phyloP scores from a whole-genome alignment of 2,329 filamentous ascomycete genomes.

The Colletotrichum orbiculare region DNA sequence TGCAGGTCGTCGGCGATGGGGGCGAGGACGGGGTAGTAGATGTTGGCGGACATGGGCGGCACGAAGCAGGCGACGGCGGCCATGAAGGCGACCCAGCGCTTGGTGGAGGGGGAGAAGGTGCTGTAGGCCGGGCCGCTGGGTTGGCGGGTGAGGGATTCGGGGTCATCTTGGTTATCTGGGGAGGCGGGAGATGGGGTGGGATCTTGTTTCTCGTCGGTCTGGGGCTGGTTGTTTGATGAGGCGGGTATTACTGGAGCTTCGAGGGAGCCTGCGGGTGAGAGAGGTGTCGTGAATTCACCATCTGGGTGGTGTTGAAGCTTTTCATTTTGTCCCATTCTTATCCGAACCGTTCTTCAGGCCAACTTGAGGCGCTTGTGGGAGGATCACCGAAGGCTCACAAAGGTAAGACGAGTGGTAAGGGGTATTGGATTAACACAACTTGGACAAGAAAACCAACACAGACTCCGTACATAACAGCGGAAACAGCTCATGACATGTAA shows the following conservation, averaged over 20 bases:
- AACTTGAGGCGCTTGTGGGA: neutral
- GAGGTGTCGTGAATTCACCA: no score
- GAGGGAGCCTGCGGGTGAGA: neutral
- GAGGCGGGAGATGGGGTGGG: neutral
- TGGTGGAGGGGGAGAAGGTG: conserved; percentile 52
- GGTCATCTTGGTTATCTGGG: conserved; percentile 16
- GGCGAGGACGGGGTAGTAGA: conserved; percentile 60
- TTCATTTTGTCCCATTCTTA: conserved; percentile 16
- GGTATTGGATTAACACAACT: neutral
- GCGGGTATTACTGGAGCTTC: neutral
- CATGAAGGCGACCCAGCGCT: conserved; percentile 64
- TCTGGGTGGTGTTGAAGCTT: neutral
- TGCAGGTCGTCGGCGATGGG: conserved; percentile 52
- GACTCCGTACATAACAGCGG: neutral
- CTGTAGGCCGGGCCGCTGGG: conserved; percentile 50
- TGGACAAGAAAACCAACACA: neutral
- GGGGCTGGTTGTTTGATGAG: neutral
- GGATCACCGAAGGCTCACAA: neutral
- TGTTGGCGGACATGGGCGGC: conserved; percentile 69
- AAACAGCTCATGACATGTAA: neutral
- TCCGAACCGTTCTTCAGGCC: neutral
- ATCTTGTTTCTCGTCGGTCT: conserved; percentile 14
- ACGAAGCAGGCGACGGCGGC: conserved; percentile 64
- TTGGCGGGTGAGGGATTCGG: conserved; percentile 45
- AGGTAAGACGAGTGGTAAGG: neutral